These are phyloP conservation scores for Alternaria arborescens DNA, from an alignment of 2,329 filamentous ascomycete species.

Conservation along the genomic window DNA sequence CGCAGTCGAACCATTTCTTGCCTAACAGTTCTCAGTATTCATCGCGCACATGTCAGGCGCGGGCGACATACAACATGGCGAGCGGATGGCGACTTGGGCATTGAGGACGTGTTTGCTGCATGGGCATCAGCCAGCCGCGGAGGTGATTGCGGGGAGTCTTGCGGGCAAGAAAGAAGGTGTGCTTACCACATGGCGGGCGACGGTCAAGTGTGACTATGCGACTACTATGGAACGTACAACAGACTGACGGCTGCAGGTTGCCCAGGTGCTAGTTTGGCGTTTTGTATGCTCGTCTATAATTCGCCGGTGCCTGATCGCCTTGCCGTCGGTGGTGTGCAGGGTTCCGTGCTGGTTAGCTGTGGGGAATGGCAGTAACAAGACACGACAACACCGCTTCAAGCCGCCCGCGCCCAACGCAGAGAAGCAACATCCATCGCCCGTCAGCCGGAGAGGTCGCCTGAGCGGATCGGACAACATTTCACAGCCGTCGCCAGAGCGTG, in stretches of 20 bases:
- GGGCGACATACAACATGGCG: slow-evolving; percentile 81
- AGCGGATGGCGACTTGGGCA: slow-evolving; percentile 94
- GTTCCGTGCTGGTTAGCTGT: slow-evolving; percentile 8
- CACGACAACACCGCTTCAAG: slow-evolving; percentile 17
- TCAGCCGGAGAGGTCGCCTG: slow-evolving; percentile 1
- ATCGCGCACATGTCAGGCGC: background rate
- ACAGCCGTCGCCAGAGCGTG: background rate
- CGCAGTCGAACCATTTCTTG: slow-evolving; percentile 98
- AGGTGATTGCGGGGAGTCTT: slow-evolving; percentile 21
- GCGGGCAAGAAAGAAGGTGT: slow-evolving; percentile 17
- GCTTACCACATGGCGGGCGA: slow-evolving; percentile 38
- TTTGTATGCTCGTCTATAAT: slow-evolving; percentile 13
- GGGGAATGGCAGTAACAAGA: slow-evolving; percentile 15
- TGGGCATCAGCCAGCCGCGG: slow-evolving; percentile 33
- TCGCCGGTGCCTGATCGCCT: slow-evolving; percentile 33
- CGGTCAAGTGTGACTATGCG: slow-evolving; percentile 6
- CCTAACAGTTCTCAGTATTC: slow-evolving; percentile 59
- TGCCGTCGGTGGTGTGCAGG: slow-evolving; percentile 20
- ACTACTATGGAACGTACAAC: slow-evolving; percentile 1
- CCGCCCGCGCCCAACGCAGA: slow-evolving; percentile 7
- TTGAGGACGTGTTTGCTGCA: slow-evolving; percentile 96
- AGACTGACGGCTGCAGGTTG: slow-evolving; percentile 5
- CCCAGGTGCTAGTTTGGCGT: slow-evolving; percentile 10
- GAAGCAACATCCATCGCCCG: background rate
- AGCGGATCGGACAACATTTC: background rate